A percentile compares a stretch with the other conserved stretches of the same genome.
Conservation (phyloP, 768 basidiomycete species). For the Crucibulum laeve region DNA sequence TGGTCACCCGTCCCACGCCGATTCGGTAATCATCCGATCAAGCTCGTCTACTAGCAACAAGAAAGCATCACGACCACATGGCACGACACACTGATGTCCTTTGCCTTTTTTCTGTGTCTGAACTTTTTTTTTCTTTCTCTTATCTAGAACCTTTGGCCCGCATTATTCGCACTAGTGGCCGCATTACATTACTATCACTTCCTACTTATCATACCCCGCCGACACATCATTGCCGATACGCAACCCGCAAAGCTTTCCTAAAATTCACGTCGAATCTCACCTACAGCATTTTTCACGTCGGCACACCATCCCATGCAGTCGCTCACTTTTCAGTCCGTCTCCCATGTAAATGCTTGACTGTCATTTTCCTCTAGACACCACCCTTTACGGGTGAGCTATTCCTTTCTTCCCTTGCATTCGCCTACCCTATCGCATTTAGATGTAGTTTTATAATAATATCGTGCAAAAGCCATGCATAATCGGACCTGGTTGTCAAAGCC, state of each 20-base stretch:
- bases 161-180: constrained; percentile 19
- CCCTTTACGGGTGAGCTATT: background rate
- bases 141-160: constrained; percentile 19
- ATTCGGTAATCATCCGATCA: background rate
- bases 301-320: background rate
- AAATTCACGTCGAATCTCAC: background rate
- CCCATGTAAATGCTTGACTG: constrained; percentile 2
- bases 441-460: constrained; percentile 17
- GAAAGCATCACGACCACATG: background rate
- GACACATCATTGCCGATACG: constrained; percentile 5
- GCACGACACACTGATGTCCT: constrained; percentile 11
- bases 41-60: background rate
- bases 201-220: constrained; percentile 18
- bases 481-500: background rate
- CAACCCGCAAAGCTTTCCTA: background rate
- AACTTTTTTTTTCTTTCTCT: constrained; percentile 8
- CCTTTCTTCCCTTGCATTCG: background rate
- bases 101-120: background rate
- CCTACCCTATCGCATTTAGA: constrained; percentile 13
- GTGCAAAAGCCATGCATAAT: background rate
- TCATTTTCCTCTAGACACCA: background rate
- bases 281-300: background rate
- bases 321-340: background rate
- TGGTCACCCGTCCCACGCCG: background rate
- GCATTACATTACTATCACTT: constrained; percentile 21